These are phyloP conservation scores for Parathielavia appendiculata DNA, from an alignment of 495 filamentous ascomycete species.

Conservation along the genomic window DNA sequence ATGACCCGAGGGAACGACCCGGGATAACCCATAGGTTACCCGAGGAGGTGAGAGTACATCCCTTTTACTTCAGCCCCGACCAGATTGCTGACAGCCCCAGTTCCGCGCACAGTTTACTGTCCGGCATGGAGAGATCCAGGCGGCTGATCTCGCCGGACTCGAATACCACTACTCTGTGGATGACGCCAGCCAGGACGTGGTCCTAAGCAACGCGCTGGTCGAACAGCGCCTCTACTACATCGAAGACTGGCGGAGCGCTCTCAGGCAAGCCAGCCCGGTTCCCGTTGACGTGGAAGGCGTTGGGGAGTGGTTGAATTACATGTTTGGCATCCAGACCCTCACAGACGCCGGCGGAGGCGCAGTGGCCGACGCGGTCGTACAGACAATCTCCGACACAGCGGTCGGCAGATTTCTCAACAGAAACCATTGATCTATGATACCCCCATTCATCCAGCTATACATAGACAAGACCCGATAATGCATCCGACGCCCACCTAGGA, in stretches of 20 bases:
- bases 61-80: conserved; percentile 1
- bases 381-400: not conserved
- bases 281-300: conserved; percentile 14
- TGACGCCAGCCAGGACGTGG: conserved; percentile 12
- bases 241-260: conserved; percentile 33
- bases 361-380: not conserved
- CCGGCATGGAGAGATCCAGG: conserved; percentile 40
- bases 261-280: conserved; percentile 10
- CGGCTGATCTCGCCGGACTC: conserved; percentile 22
- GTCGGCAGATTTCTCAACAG: conserved; percentile 2
- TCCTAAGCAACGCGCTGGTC: conserved; percentile 21
- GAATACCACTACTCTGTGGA: conserved; percentile 12
- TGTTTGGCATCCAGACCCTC: conserved; percentile 29
- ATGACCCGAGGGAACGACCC: conserved; percentile 51
- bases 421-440: conserved; percentile 12
- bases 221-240: conserved; percentile 38
- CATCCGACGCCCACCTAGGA: not conserved
- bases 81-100: conserved; percentile 6
- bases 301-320: conserved; percentile 34
- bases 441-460: not conserved
- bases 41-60: conserved; percentile 19
- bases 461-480: conserved; percentile 1
- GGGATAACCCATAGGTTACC: conserved; percentile 36
- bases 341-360: not conserved
- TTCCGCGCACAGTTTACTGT: conserved; percentile 32